Evolutionary conservation across 306 rosid species (phyloP).

Genomic region (Dryas alaskensis): DNA sequence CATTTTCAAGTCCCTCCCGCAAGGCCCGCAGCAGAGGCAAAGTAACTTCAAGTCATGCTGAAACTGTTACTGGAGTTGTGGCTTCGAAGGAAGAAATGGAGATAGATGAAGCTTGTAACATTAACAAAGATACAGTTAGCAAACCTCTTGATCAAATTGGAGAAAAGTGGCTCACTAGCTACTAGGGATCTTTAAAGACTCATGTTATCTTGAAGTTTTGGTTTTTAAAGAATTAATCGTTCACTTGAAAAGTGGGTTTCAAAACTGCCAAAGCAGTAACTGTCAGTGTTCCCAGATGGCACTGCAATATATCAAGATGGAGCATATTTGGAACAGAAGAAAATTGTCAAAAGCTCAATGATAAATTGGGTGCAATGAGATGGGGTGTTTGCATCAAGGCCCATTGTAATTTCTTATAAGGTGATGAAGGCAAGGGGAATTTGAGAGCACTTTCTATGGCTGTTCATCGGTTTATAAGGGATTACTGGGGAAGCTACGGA

Average conservation of each 20-base stretch:
- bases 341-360: background rate
- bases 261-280: background rate
- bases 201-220: conserved; percentile 19
- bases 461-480: background rate
- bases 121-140: conserved; percentile 24
- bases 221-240: conserved; percentile 14
- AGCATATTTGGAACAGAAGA: background rate
- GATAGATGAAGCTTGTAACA: conserved; percentile 36
- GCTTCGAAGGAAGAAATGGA: conserved; percentile 39
- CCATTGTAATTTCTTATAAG: too few species aligned
- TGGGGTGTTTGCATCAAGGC: too few species aligned
- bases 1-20: conserved; percentile 33
- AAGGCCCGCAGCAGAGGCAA: conserved; percentile 46
- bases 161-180: conserved; percentile 30
- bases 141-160: conserved; percentile 35
- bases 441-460: background rate
- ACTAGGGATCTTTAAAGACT: conserved; percentile 17
- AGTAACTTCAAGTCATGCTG: conserved; percentile 34
- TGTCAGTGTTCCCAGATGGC: background rate
- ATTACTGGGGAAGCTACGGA: background rate
- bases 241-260: conserved; percentile 4
- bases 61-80: conserved; percentile 19
- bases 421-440: background rate
- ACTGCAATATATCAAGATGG: background rate
- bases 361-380: too few species aligned